Base-by-base conservation (phyloP, 148 eudicot genomes). In the Suaeda aralocaspica region DNA sequence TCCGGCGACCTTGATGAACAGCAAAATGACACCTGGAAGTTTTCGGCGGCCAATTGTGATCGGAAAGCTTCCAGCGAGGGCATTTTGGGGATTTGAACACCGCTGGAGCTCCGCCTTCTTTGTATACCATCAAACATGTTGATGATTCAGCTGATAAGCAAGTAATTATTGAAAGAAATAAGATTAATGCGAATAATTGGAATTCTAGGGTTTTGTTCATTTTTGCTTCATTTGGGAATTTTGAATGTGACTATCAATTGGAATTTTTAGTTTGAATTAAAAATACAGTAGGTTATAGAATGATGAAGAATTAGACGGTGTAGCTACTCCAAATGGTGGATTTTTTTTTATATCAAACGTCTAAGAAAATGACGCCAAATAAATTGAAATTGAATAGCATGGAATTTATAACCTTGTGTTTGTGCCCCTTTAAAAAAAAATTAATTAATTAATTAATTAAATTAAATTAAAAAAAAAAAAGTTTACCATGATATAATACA, bases 41-140 rank as follows among this genome's bases (percentile, higher is more conserved):
- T 19, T 78, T 67, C 0, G 78, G 81, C 3, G 64, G 69, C 28
- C 78, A 69, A 14, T 39, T 72, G 72, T 70, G 66, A 62, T 81
- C 76, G 18, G 91, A 75, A 7, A 86, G 87, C 75, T 79, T 84
- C 99, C 98, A 94, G 22, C 89, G 89, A 70, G 96, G 97, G 79
- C 99, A 94, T 77, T 91, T 91, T 16, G 99, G 96, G 66, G 97
- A 94, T 67, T 84, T 80, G 66, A 94, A 89, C 53, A 94, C 97
- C 66, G 97, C 99, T 66, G 93, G 91, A 44, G 99, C 97, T 68
- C 99, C 99, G 56, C 99, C 99, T 70, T 89, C 88, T 45, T 72
- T 82, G 88, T 94, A 94, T 52, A 91, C 96, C 81, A 67, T 74
- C 77, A 89, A 74, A 78, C 99, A 94, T 52, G 84, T 83, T 34